Evolutionary conservation across 768 basidiomycete species (phyloP), one percentile per base, ranked within the genome.

Genomic region (Lentinula sp.): DNA sequence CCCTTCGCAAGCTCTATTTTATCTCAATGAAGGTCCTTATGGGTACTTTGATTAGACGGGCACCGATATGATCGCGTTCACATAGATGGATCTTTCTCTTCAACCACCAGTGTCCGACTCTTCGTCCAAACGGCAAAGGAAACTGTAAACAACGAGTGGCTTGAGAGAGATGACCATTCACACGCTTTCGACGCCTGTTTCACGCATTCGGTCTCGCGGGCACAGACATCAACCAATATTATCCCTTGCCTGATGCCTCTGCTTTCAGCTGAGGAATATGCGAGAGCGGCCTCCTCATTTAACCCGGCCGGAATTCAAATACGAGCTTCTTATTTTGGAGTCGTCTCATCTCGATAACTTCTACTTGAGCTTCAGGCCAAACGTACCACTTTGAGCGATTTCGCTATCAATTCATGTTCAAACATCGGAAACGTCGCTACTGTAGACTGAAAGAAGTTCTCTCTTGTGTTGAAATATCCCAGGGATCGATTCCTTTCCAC

Each of bases 181-280:
- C 23, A 85, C 5, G 76, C 86, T 5, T 93, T 95, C 59, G 95
- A 98, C 74, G 85, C 88, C 23, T 98, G 95, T 75, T 91, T 98
- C 70, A 78, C 77, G 5, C 80, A 85, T 46, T 75, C 80, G 34
- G 76, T 85, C 9, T 77, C 84, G 23, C 81, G 87, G 13, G 73
- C 85, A 1, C 83, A 84, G 63, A 95, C 93, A 35, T 93, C 92
- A 35, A 75, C 85, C 62, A 87, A 89, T 65, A 82, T 92, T 54
- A 93, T 94, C 71, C 91, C 94, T 0, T 70, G 80, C 23, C 82
- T 87, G 28, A 83, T 93, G 34, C 79, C 86, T 31, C 89, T 91
- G 0, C 76, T 94, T 39, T 82, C 85, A 11, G 73, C 82, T 2
- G 85, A 89, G 23, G 88, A 88, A 67, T 88, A 65, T 65, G 62